Conservation (phyloP, 768 basidiomycete genomes). For the Coprinopsis strossmayeri region DNA sequence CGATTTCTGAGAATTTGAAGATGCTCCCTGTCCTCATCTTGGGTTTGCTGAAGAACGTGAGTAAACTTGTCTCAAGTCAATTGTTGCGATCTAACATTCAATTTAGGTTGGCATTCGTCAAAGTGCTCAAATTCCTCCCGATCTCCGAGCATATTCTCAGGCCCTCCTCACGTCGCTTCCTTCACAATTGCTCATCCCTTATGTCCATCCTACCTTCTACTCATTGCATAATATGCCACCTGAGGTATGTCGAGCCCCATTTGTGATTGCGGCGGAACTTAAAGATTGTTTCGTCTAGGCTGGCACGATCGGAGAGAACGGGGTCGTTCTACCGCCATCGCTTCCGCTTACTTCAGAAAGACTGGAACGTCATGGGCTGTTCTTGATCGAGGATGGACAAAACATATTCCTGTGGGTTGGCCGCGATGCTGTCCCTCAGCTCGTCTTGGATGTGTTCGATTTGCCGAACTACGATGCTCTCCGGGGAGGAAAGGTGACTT, state of each 20-base stretch:
- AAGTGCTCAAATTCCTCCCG: conserved; percentile 95
- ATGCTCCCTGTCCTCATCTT: conserved; percentile 88
- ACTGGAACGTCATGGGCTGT: conserved; percentile 90
- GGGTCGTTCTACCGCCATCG: conserved; percentile 81
- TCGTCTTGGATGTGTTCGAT: conserved; percentile 91
- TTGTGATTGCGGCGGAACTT: neutral
- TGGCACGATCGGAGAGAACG: conserved; percentile 86
- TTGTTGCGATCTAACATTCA: conserved; percentile 3
- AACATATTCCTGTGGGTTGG: conserved; percentile 98
- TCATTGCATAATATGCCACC: conserved; percentile 94
- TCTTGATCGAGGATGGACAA: conserved; percentile 95
- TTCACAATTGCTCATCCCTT: conserved; percentile 85
- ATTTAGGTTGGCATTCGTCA: conserved; percentile 88
- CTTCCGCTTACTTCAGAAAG: conserved; percentile 93
- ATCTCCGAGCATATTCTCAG: conserved; percentile 93
- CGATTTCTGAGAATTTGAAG: conserved; percentile 90
- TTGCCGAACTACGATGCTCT: conserved; percentile 83
- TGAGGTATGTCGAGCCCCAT: conserved; percentile 46
- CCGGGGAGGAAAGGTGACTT: conserved; percentile 82
- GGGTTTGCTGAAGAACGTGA: conserved; percentile 89
- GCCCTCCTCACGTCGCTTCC: conserved; percentile 87
- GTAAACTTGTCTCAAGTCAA: too few species aligned
- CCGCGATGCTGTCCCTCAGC: conserved; percentile 95
- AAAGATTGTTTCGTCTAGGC: conserved; percentile 39
- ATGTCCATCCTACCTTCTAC: conserved; percentile 94